Evolutionary conservation across 768 basidiomycete genomes (phyloP), one percentile per base, ranked within the genome.

Genomic region (Agaricus blazei): DNA sequence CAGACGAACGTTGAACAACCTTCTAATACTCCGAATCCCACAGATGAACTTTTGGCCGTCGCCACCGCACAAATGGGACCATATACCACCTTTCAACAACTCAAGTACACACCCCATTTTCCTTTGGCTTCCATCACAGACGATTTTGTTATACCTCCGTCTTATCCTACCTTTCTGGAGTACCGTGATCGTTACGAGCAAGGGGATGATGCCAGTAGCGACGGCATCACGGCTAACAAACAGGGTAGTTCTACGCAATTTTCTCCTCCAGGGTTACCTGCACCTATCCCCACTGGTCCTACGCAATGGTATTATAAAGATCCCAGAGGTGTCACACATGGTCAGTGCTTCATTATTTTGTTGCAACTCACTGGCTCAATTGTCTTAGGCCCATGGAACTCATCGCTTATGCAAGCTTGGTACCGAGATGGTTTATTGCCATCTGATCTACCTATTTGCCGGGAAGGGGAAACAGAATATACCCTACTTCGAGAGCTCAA

Each of bases 71-170:
- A 87, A 54, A 83, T 85, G 69, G 88, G 90, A 19, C 83, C 91
- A 29, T 96, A 94, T 66, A 91, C 89, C 19, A 94, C 91, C 6
- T 95, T 96, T 72, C 93, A 94, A 65, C 93, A 96, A 70, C 73
- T 96, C 14, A 78, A 76, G 7, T 94, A 92, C 63, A 82, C 93
- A 3, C 93, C 93, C 9, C 85, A 80, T 49, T 91, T 96, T 62
- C 93, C 93, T n/a, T 75, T 94, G 52, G 88, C 88, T 27, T 81
- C 88, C 0, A 89, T 96, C 52, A 88, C 92, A 28, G 90, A 94
- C 63, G 90, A 93, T 41, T 96, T 90, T 68, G 81, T 92, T 55
- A 96, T 96, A 50, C 93, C 93, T 7, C 93, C 93, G 0, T 91
- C 91, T 58, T 96, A 96, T 69, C 80, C 84, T 11, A 77, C 83